Percentiles rank a stretch among this genome's conserved stretches.
Evolutionary conservation across 2,329 filamentous ascomycete genomes (phyloP).

Genomic region (Aspergillus aculeatinus): DNA sequence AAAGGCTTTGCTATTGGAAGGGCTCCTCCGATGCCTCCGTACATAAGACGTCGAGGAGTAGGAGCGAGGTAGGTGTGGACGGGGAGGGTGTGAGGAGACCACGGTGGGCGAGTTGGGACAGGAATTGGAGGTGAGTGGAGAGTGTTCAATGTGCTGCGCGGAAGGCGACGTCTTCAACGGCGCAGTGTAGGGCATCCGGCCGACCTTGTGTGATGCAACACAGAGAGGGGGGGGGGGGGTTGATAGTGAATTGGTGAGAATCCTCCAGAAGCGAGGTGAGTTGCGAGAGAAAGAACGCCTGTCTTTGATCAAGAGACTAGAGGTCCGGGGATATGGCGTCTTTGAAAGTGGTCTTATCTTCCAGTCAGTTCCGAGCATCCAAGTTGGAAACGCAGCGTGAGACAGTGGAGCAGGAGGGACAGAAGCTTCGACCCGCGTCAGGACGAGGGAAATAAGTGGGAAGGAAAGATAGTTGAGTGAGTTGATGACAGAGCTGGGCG

Average conservation of each 20-base stretch:
- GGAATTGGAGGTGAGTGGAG: constrained; percentile 42
- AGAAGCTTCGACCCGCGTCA: not conserved
- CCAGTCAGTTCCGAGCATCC: constrained; percentile 7
- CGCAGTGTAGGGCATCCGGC: constrained; percentile 54
- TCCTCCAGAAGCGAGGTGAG: not conserved
- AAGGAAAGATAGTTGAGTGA: not conserved
- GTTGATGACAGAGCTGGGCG: not conserved
- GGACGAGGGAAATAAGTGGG: not conserved
- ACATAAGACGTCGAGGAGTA: constrained; percentile 61
- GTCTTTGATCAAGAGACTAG: not conserved
- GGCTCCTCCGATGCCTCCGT: constrained; percentile 60
- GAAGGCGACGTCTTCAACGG: constrained; percentile 57
- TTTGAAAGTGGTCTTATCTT: constrained; percentile 13
- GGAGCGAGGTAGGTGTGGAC: constrained; percentile 55
- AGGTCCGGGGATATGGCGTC: constrained; percentile 5
- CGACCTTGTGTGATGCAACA: constrained; percentile 35
- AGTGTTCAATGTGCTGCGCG: constrained; percentile 51
- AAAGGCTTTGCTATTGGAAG: constrained; percentile 47
- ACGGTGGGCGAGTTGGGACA: constrained; percentile 21
- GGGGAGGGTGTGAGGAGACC: constrained; percentile 24
- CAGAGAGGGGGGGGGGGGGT: constrained; percentile 21
- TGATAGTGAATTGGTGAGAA: not conserved
- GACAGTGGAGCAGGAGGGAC: not conserved
- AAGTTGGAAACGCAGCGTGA: not conserved
- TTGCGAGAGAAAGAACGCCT: not conserved